These are phyloP conservation scores for Vigna hirtella DNA, from an alignment of 306 rosid genomes.

Conservation along the genomic window DNA sequence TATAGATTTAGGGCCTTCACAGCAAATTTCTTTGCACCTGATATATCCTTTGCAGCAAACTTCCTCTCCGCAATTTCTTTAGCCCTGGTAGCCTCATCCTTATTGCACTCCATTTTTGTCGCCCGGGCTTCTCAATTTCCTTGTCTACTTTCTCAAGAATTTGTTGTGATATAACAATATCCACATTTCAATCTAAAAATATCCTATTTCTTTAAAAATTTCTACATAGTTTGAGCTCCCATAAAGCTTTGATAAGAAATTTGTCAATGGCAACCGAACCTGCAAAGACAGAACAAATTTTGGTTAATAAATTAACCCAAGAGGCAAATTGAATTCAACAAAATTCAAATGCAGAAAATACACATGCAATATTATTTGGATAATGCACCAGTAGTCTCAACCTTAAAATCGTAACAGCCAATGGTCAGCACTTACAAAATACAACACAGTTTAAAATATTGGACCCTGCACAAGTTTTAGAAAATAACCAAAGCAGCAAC, in stretches of 20 bases:
- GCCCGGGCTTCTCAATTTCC: constrained; percentile 19
- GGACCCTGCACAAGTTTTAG: constrained; percentile 9
- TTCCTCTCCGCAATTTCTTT: constrained; percentile 86
- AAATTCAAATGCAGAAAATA: constrained; percentile 35
- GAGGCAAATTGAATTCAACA: constrained; percentile 21
- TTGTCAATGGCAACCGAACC: constrained; percentile 32
- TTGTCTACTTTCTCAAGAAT: constrained; percentile 32
- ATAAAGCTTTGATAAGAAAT: constrained; percentile 11
- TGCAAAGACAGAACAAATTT: constrained; percentile 30
- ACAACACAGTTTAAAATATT: constrained; percentile 3
- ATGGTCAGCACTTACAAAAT: constrained; percentile 30
- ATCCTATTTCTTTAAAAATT: constrained; percentile 27
- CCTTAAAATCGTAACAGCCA: neutral
- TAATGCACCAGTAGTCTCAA: neutral
- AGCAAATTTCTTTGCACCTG: constrained; percentile 86
- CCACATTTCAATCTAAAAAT: constrained; percentile 41
- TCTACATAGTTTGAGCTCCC: constrained; percentile 35
- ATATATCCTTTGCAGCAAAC: constrained; percentile 67
- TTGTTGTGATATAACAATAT: constrained; percentile 25
- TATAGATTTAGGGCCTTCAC: constrained; percentile 78
- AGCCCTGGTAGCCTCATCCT: constrained; percentile 89
- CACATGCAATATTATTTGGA: neutral
- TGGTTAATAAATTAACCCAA: constrained; percentile 24
- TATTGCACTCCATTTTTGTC: constrained; percentile 86
- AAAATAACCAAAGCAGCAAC: constrained; percentile 6